Conservation (phyloP, 257 asterid species). For the Agastache rugosa region DNA sequence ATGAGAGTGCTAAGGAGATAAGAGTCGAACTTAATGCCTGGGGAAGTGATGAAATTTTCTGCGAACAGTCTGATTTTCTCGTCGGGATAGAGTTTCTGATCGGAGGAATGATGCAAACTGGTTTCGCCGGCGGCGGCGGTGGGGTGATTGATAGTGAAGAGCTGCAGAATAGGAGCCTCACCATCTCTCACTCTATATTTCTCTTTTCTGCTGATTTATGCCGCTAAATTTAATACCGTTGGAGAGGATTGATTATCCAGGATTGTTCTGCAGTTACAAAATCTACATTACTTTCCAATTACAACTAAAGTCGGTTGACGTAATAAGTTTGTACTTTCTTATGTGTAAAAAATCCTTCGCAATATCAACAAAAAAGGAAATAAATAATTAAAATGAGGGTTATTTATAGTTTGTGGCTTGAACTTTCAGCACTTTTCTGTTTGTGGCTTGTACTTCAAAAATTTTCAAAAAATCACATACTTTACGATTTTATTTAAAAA, state of each 20-base stretch:
- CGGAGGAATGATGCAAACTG: slow-evolving; percentile 4
- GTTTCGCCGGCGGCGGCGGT: slow-evolving; percentile 30
- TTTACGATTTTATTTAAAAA: no score
- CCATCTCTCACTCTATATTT: slow-evolving; percentile 44
- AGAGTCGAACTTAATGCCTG: slow-evolving; percentile 50
- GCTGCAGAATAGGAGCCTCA: slow-evolving; percentile 53
- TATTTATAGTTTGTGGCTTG: no score
- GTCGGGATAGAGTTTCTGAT: background rate
- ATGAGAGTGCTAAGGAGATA: slow-evolving; percentile 61
- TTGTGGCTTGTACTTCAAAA: no score
- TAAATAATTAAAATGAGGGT: no score
- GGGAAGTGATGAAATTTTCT: slow-evolving; percentile 29
- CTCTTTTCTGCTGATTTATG: background rate
- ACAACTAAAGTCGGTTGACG: slow-evolving; percentile 17
- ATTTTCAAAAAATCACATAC: no score
- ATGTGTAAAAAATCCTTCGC: no score
- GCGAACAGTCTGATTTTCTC: slow-evolving; percentile 22
- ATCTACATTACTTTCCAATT: slow-evolving; percentile 28
- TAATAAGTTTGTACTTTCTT: no score
- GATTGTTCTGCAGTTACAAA: slow-evolving; percentile 28
- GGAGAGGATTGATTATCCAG: slow-evolving; percentile 29
- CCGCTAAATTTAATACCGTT: slow-evolving; percentile 36
- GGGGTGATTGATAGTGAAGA: slow-evolving; percentile 39
- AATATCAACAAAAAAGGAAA: no score
- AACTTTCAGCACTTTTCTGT: no score